phyloP scores from a whole-genome alignment of 1,284 basidiomycete genomes.

The Boletus albobrunnescens region DNA sequence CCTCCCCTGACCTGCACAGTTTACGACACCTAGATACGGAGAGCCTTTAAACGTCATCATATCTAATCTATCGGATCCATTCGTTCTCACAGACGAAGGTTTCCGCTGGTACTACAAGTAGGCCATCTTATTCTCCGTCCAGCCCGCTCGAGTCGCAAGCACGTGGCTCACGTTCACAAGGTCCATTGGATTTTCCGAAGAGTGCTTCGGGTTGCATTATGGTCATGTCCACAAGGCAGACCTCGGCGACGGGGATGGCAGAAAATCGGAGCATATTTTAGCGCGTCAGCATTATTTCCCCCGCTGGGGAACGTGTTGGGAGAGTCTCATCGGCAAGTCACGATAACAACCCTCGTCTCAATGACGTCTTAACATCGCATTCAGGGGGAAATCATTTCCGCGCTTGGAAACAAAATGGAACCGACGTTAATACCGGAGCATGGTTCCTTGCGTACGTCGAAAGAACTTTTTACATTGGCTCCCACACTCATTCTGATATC shows the following conservation, averaged over 20 bases:
- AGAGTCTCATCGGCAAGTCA: constrained; percentile 57
- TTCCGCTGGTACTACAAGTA: constrained; percentile 58
- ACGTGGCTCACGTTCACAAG: constrained; percentile 33
- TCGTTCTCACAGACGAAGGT: constrained; percentile 62
- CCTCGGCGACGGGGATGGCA: constrained; percentile 67
- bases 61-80: constrained; percentile 60
- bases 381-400: constrained; percentile 62
- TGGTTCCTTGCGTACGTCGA: constrained; percentile 65
- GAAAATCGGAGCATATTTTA: constrained; percentile 59
- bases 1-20: constrained; percentile 40
- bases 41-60: constrained; percentile 69
- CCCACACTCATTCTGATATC: background rate
- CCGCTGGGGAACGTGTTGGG: constrained; percentile 67
- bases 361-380: background rate
- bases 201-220: constrained; percentile 69
- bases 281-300: constrained; percentile 67
- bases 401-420: constrained; percentile 72
- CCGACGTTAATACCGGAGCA: constrained; percentile 56
- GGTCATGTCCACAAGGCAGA: constrained; percentile 66
- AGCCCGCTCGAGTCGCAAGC: background rate
- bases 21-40: constrained; percentile 58
- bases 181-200: constrained; percentile 73
- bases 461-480: background rate
- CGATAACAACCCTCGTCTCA: constrained; percentile 23
- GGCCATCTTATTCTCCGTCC: constrained; percentile 1